Evolutionary conservation across 1,139 yeast species (phyloP).

Genomic region (Candida frijolesensis): DNA sequence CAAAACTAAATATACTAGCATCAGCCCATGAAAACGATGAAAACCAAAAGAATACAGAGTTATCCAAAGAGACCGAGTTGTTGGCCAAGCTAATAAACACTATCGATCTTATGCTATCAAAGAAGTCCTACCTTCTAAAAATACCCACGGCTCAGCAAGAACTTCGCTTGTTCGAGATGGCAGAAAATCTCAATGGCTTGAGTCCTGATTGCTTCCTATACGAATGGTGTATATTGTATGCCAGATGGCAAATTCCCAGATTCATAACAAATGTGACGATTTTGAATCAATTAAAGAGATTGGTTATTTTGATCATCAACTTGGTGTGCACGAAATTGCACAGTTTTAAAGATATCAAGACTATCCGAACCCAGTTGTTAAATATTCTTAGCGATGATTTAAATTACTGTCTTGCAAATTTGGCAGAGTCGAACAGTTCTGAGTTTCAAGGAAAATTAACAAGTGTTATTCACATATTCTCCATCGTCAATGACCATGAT

Average conservation of each 20-base stretch:
- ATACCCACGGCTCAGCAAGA: constrained; percentile 15
- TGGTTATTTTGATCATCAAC: constrained; percentile 34
- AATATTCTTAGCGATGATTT: constrained; percentile 17
- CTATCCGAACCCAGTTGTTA: constrained; percentile 20
- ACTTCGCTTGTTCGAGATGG: constrained; percentile 11
- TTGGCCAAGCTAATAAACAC: constrained; percentile 11
- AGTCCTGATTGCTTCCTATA: constrained; percentile 19
- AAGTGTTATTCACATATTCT: constrained; percentile 32
- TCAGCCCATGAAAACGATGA: neutral
- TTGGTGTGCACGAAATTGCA: constrained; percentile 33
- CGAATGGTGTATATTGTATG: constrained; percentile 36
- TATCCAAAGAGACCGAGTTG: constrained; percentile 1
- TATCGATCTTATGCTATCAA: constrained; percentile 17
- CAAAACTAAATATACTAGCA: constrained; percentile 18
- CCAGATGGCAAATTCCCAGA: constrained; percentile 27
- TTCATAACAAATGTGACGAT: constrained; percentile 18
- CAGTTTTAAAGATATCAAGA: constrained; percentile 26
- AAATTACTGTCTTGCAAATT: constrained; percentile 14
- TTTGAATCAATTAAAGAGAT: constrained; percentile 29
- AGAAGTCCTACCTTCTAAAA: constrained; percentile 18
- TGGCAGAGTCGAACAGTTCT: constrained; percentile 4
- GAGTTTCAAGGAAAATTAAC: constrained; percentile 12
- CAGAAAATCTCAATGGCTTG: constrained; percentile 2
- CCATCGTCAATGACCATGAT: constrained; percentile 42
- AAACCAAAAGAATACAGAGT: neutral